Evolutionary conservation across 176 grass and related monocot genomes (phyloP).

Genomic region (Pontederia paniculata): DNA sequence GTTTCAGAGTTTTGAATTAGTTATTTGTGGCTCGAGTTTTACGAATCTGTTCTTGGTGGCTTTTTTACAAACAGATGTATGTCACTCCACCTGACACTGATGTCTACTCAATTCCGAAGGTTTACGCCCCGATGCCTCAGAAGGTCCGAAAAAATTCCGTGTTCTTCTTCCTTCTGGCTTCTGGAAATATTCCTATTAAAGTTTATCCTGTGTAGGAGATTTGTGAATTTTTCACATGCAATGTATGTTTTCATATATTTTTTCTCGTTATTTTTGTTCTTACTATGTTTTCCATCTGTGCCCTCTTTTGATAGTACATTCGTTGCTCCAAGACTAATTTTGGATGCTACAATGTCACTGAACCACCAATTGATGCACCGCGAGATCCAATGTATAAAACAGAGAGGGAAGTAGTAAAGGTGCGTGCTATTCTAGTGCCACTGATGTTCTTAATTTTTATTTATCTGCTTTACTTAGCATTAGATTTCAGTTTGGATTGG

Average conservation of each 20-base stretch:
- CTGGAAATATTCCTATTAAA: not conserved
- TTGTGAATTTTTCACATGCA: not conserved
- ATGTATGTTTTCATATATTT: not conserved
- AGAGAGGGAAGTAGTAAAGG: constrained; percentile 74
- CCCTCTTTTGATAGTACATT: constrained; percentile 33
- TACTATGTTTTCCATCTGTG: constrained; percentile 4
- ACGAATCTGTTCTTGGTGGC: not conserved
- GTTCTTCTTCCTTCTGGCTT: constrained; percentile 1
- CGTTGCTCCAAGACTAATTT: constrained; percentile 63
- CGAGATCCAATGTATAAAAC: constrained; percentile 65
- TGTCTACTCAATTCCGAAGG: constrained; percentile 77
- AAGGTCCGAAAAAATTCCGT: constrained; percentile 31
- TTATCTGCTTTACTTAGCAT: not conserved
- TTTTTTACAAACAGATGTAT: constrained; percentile 67
- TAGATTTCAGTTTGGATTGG: no score
- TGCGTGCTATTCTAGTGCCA: constrained; percentile 14
- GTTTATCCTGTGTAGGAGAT: not conserved
- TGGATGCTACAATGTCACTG: constrained; percentile 50
- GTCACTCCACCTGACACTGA: constrained; percentile 74
- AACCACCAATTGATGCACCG: constrained; percentile 60
- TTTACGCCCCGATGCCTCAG: constrained; percentile 63
- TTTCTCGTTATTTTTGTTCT: not conserved
- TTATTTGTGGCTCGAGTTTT: no score
- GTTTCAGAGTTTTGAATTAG: no score
- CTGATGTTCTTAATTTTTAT: not conserved